Evolutionary conservation across 352 stramenopile species (phyloP).

Genomic region (Thraustochytrium striatum): DNA sequence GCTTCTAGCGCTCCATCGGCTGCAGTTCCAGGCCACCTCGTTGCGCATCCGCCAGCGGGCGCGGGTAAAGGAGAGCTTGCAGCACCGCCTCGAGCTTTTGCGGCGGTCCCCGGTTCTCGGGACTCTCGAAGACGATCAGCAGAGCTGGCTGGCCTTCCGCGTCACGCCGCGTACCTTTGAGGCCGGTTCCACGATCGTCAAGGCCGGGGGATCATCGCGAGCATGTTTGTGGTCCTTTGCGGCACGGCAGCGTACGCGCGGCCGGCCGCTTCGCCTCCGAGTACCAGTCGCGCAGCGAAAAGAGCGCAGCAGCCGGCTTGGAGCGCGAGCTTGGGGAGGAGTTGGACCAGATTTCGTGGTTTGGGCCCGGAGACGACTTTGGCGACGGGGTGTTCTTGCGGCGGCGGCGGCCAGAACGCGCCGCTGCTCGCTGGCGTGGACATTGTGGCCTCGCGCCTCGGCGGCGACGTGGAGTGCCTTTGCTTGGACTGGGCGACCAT

Average conservation of each 20-base stretch:
- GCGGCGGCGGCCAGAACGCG: neutral
- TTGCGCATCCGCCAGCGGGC: neutral
- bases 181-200: neutral
- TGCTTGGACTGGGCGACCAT: conserved; percentile 24
- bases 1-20: conserved; percentile 21
- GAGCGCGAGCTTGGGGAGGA: neutral
- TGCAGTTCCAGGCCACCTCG: conserved; percentile 28
- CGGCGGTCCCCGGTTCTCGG: conserved; percentile 12
- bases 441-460: neutral
- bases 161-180: neutral
- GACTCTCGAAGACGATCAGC: neutral
- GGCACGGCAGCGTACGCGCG: neutral
- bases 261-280: neutral
- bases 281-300: neutral
- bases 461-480: conserved; percentile 22
- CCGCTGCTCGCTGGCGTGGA: neutral
- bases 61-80: neutral
- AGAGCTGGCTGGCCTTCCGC: neutral
- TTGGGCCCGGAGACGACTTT: conserved; percentile 1
- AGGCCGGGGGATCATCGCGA: neutral
- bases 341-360: conserved; percentile 15
- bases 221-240: conserved; percentile 23
- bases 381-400: conserved; percentile 14
- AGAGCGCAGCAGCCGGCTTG: neutral
- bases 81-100: neutral